Evolutionary conservation across 371 early-diverging fungal species (phyloP).

Genomic region (Thermomucor indicae-seudaticae): DNA sequence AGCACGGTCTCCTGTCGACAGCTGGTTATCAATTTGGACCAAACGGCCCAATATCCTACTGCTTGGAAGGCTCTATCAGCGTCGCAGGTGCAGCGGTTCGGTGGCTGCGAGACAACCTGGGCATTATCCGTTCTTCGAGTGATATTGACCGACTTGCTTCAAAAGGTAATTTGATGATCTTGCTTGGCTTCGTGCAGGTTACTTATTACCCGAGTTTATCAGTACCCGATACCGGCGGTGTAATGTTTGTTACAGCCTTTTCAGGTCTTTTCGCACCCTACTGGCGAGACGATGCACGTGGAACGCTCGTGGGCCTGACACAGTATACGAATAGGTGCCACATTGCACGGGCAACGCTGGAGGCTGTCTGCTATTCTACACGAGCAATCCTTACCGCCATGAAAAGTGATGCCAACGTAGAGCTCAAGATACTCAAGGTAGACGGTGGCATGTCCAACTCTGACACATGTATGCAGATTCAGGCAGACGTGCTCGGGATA

Average conservation of each 20-base stretch:
- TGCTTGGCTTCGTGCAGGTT: not conserved
- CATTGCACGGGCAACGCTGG: conserved; percentile 84
- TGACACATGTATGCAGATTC: conserved; percentile 88
- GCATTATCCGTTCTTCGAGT: conserved; percentile 64
- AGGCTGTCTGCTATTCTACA: conserved; percentile 89
- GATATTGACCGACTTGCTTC: conserved; percentile 62
- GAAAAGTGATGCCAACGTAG: conserved; percentile 62
- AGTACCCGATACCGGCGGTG: conserved; percentile 80
- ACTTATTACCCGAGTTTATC: not conserved
- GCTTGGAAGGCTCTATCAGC: conserved; percentile 93
- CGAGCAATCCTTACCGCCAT: conserved; percentile 87
- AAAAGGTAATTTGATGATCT: conserved; percentile 11
- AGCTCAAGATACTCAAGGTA: conserved; percentile 70
- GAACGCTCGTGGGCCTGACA: conserved; percentile 85
- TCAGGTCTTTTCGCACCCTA: conserved; percentile 94
- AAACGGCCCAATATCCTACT: conserved; percentile 73
- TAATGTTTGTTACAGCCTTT: conserved; percentile 95
- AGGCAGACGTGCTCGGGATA: conserved; percentile 84
- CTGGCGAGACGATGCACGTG: conserved; percentile 93
- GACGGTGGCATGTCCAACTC: conserved; percentile 95
- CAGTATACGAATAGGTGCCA: conserved; percentile 85
- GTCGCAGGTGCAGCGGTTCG: conserved; percentile 92
- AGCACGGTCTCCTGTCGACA: conserved; percentile 87
- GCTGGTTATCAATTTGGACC: conserved; percentile 89
- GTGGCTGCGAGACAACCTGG: conserved; percentile 89